Conservation (phyloP, 176 grass and related monocot species). For the bread wheat (Triticum aestivum) region DNA sequence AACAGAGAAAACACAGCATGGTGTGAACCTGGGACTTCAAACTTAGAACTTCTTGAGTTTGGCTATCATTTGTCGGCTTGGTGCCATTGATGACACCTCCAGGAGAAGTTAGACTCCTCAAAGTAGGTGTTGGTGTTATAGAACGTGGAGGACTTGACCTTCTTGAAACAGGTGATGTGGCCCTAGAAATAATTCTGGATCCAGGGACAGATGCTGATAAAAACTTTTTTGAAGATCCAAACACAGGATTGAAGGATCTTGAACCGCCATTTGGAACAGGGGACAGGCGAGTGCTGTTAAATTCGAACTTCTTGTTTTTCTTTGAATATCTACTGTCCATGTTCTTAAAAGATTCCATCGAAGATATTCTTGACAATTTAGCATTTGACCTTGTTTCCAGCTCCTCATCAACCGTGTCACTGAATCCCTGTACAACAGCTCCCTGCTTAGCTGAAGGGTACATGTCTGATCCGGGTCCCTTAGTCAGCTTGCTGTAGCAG, state of each 20-base stretch:
- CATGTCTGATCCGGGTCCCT: constrained; percentile 57
- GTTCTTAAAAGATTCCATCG: constrained; percentile 79
- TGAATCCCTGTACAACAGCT: constrained; percentile 49
- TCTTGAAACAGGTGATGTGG: constrained; percentile 86
- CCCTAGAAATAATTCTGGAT: constrained; percentile 91
- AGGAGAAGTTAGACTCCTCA: constrained; percentile 76
- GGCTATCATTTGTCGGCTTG: constrained; percentile 53
- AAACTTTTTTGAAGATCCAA: constrained; percentile 97
- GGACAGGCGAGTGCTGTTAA: constrained; percentile 83
- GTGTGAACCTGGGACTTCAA: constrained; percentile 85
- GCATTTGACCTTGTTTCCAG: constrained; percentile 65
- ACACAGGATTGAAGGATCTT: constrained; percentile 94
- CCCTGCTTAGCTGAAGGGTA: constrained; percentile 60
- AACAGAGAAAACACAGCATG: not conserved
- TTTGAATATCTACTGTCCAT: constrained; percentile 69
- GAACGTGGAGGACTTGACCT: constrained; percentile 82
- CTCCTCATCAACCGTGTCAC: constrained; percentile 66
- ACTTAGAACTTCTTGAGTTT: constrained; percentile 64
- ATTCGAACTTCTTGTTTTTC: constrained; percentile 98
- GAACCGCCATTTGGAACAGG: constrained; percentile 87
- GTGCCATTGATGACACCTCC: constrained; percentile 44
- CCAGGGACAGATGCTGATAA: constrained; percentile 98
- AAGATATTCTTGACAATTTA: constrained; percentile 83
- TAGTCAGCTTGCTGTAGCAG: constrained; percentile 85
- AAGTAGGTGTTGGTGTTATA: constrained; percentile 84